Conservation (phyloP, 345 rosid genomes). For the Clausena lansium region DNA sequence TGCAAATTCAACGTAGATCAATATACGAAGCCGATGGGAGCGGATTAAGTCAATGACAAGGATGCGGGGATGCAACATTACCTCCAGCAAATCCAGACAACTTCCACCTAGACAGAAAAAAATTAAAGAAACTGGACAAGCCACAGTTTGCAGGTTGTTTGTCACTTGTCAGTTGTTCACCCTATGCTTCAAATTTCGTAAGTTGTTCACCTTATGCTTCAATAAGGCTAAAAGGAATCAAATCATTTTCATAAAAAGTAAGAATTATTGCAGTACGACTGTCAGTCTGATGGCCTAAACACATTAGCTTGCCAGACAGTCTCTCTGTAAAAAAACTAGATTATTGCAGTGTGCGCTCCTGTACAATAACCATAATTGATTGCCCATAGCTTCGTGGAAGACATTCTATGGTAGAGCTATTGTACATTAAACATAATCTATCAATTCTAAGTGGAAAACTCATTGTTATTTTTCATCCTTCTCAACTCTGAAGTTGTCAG, state of each 20-base stretch:
- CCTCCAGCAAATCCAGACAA: constrained; percentile 12
- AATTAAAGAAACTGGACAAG: background rate
- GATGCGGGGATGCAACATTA: constrained; percentile 16
- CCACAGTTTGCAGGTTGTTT: constrained; percentile 20
- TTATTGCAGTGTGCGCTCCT: background rate
- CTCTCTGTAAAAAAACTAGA: background rate
- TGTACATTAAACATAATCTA: background rate
- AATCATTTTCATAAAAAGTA: constrained; percentile 18
- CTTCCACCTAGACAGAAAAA: constrained; percentile 20
- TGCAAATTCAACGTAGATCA: constrained; percentile 46
- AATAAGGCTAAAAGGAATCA: background rate
- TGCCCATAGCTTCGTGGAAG: background rate
- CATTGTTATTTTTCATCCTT: background rate
- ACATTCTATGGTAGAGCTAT: background rate
- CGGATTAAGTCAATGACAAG: constrained; percentile 22
- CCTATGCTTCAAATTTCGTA: background rate
- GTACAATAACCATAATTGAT: background rate
- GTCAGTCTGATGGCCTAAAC: background rate
- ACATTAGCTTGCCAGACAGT: background rate
- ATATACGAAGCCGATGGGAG: constrained; percentile 26
- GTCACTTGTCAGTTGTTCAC: constrained; percentile 33
- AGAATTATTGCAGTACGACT: background rate
- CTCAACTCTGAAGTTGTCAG: background rate
- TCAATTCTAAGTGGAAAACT: background rate
- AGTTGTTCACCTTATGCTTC: constrained; percentile 7